Evolutionary conservation across 2,329 filamentous ascomycete genomes (phyloP).

Genomic region (Trichoderma hamatum): DNA sequence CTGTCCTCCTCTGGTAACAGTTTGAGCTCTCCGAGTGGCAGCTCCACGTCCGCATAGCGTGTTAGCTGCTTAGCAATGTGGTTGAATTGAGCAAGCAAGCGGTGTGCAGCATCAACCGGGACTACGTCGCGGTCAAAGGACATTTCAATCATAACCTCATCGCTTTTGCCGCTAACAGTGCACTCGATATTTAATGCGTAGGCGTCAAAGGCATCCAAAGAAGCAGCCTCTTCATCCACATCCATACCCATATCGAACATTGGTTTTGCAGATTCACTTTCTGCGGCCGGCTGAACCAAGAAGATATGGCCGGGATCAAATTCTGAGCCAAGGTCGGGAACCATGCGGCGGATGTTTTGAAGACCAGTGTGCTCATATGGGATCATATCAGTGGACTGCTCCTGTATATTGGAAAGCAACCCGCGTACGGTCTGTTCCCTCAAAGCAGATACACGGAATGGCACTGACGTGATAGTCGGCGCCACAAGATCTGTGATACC

Average conservation of each 20-base stretch:
- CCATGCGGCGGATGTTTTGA: slow-evolving; percentile 28
- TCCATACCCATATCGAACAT: not conserved
- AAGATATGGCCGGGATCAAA: not conserved
- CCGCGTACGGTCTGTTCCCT: slow-evolving; percentile 20
- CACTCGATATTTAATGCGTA: not conserved
- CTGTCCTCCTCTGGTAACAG: not conserved
- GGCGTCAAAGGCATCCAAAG: not conserved
- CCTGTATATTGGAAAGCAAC: slow-evolving; percentile 26
- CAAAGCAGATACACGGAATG: too few species aligned
- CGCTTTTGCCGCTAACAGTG: not conserved
- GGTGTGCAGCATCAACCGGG: not conserved
- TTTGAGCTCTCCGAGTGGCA: not conserved
- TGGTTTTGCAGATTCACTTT: not conserved
- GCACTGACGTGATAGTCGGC: slow-evolving; percentile 38
- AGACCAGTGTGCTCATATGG: slow-evolving; percentile 31
- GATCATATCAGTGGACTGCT: not conserved
- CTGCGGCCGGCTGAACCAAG: not conserved
- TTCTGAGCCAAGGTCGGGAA: slow-evolving; percentile 4
- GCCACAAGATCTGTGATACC: slow-evolving; percentile 35
- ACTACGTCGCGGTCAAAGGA: not conserved
- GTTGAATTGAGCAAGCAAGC: not conserved
- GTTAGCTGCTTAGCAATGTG: not conserved
- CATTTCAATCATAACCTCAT: not conserved
- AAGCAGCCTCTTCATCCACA: not conserved
- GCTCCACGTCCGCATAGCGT: not conserved